Percentiles rank a stretch among this genome's conserved stretches.
Conservation (phyloP, 2,329 filamentous ascomycete species). For the Botrytis fabae region DNA sequence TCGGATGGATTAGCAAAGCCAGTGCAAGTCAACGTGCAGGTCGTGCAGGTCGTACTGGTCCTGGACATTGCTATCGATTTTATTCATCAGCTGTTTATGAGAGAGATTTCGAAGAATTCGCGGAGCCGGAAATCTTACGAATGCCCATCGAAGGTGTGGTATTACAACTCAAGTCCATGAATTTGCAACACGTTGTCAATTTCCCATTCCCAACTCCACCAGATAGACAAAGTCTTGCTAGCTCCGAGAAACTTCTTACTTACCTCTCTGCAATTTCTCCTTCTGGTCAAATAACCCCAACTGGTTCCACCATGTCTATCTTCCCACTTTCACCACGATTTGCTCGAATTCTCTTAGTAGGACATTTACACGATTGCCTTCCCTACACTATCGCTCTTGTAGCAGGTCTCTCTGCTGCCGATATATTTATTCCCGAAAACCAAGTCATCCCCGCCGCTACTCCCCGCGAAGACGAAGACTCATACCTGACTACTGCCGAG, state of each 20-base stretch:
- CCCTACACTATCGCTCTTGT: slow-evolving; percentile 87
- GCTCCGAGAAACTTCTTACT: slow-evolving; percentile 81
- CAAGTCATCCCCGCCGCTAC: slow-evolving; percentile 65
- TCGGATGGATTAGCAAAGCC: slow-evolving; percentile 97
- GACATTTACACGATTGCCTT: slow-evolving; percentile 77
- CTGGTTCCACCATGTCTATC: slow-evolving; percentile 80
- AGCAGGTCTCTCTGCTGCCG: slow-evolving; percentile 81
- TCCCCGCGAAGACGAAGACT: slow-evolving; percentile 49
- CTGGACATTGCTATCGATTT: slow-evolving; percentile 91
- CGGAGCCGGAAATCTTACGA: slow-evolving; percentile 82
- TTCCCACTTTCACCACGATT: slow-evolving; percentile 92
- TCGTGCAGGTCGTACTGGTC: slow-evolving; percentile 91
- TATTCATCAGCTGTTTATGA: slow-evolving; percentile 96
- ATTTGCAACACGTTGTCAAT: slow-evolving; percentile 83
- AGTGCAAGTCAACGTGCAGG: slow-evolving; percentile 89
- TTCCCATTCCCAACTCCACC: slow-evolving; percentile 96
- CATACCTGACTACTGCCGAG: slow-evolving; percentile 63
- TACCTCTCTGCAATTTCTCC: slow-evolving; percentile 79
- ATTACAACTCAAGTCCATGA: slow-evolving; percentile 92
- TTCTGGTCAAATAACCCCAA: slow-evolving; percentile 73
- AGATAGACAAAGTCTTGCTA: slow-evolving; percentile 70
- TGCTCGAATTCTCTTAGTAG: slow-evolving; percentile 86
- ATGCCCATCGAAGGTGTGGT: slow-evolving; percentile 94
- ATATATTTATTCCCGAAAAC: slow-evolving; percentile 81
- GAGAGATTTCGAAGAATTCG: slow-evolving; percentile 81